Evolutionary conservation across 805 yeast genomes (phyloP).

Genomic region (Lachancea sp.): DNA sequence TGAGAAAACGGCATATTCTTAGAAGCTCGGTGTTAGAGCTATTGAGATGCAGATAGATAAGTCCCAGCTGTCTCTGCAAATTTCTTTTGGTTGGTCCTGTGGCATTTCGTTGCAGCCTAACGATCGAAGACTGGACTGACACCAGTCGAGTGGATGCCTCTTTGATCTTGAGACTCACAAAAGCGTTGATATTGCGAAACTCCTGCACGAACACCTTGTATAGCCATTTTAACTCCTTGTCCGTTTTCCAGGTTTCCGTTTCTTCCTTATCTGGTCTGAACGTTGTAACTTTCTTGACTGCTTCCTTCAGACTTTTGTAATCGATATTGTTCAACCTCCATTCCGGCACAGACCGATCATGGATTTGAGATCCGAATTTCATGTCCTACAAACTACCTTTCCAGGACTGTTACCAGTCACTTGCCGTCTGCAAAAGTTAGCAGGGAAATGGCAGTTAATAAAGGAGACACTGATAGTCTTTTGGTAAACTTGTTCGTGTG

Average conservation of each 20-base stretch:
- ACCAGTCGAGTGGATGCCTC: constrained; percentile 25
- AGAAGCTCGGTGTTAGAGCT: constrained; percentile 37
- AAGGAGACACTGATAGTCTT: no score
- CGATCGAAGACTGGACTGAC: constrained; percentile 23
- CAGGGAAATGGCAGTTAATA: no score
- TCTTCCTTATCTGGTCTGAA: constrained; percentile 2
- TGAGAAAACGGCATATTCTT: constrained; percentile 47
- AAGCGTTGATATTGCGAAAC: constrained; percentile 23
- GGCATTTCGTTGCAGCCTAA: constrained; percentile 12
- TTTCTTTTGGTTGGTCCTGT: constrained; percentile 3
- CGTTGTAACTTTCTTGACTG: constrained; percentile 53
- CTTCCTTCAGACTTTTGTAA: constrained; percentile 66
- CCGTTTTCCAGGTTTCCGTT: constrained; percentile 5
- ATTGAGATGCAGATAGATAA: constrained; percentile 16
- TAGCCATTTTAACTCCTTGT: constrained; percentile 10
- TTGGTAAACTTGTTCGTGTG: no score
- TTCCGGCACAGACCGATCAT: constrained; percentile 73
- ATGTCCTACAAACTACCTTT: no score
- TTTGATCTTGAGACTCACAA: constrained; percentile 27
- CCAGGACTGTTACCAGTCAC: no score
- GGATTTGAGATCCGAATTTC: constrained; percentile 82
- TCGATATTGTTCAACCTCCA: constrained; percentile 83
- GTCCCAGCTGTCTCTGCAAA: constrained; percentile 12
- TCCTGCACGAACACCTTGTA: constrained; percentile 18
- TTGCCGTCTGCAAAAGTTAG: no score